Evolutionary conservation across 2,329 filamentous ascomycete genomes (phyloP).

Genomic region (Colletotrichum sp.): DNA sequence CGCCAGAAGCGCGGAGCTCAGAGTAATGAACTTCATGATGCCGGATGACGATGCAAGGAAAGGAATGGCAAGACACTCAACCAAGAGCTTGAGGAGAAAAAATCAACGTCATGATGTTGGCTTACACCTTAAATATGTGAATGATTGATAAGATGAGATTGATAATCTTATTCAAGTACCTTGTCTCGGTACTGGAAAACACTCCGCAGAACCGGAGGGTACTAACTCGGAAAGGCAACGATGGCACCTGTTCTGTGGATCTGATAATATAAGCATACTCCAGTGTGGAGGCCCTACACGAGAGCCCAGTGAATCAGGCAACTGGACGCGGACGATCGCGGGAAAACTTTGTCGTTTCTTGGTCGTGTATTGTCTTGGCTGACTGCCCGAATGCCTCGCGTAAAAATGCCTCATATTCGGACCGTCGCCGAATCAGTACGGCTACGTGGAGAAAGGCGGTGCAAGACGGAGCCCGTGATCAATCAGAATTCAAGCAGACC

Average conservation of each 20-base stretch:
- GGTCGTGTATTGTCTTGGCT: neutral
- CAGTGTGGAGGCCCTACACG: neutral
- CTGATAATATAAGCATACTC: conserved; percentile 2
- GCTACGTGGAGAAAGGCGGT: neutral
- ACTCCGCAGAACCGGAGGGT: neutral
- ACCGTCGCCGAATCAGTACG: neutral
- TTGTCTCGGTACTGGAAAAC: neutral
- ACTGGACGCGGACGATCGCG: neutral
- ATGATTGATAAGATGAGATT: conserved; percentile 5
- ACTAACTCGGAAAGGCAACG: neutral
- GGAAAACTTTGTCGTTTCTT: neutral
- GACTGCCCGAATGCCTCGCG: neutral
- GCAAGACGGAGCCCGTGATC: neutral
- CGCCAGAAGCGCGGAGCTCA: conserved; percentile 10
- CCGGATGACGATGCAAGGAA: neutral
- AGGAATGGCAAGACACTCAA: neutral
- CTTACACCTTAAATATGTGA: no score
- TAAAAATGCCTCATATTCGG: conserved; percentile 7
- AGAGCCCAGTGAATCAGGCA: neutral
- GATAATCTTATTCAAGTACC: neutral
- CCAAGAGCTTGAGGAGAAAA: neutral
- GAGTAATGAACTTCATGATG: conserved; percentile 11
- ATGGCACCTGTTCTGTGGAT: neutral
- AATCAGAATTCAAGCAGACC: neutral
- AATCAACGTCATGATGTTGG: neutral